Percentiles rank a stretch among this genome's conserved stretches.
Evolutionary conservation across 192 early-diverging fungal species (phyloP).

Genomic region (Chytriomyces confervae): DNA sequence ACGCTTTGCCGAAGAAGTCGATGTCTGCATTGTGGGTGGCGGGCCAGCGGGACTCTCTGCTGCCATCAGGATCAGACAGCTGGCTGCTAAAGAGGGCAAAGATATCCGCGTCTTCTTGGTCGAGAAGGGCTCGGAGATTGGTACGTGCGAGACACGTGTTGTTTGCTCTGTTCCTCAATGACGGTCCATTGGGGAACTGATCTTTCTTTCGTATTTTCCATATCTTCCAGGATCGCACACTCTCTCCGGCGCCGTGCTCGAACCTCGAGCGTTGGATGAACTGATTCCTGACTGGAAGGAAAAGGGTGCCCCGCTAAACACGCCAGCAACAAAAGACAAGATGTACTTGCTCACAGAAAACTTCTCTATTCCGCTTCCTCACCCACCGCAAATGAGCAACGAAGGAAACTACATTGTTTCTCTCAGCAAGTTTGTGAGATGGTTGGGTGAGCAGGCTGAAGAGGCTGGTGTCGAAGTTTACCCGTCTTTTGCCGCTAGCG

Average conservation of each 20-base stretch:
- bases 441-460: constrained; percentile 97
- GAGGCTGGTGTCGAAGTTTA: constrained; percentile 95
- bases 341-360: constrained; percentile 85
- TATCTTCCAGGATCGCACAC: constrained; percentile 80
- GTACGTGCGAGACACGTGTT: constrained; percentile 44
- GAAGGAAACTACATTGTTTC: constrained; percentile 97
- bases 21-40: constrained; percentile 94
- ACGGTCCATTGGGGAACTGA: neutral
- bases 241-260: constrained; percentile 93
- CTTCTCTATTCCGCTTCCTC: constrained; percentile 78
- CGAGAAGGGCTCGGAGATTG: constrained; percentile 94
- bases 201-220: neutral
- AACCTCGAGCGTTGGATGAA: constrained; percentile 90
- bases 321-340: constrained; percentile 80
- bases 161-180: neutral
- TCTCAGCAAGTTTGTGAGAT: constrained; percentile 89
- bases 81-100: constrained; percentile 77
- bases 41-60: constrained; percentile 94
- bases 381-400: constrained; percentile 96
- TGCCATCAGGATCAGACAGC: constrained; percentile 94
- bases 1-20: constrained; percentile 79
- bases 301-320: constrained; percentile 89
- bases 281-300: constrained; percentile 98
- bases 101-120: constrained; percentile 90
- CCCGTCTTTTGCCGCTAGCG: constrained; percentile 87